Evolutionary conservation across 352 stramenopile genomes (phyloP).

Genomic region (Globisporangium nodosum): DNA sequence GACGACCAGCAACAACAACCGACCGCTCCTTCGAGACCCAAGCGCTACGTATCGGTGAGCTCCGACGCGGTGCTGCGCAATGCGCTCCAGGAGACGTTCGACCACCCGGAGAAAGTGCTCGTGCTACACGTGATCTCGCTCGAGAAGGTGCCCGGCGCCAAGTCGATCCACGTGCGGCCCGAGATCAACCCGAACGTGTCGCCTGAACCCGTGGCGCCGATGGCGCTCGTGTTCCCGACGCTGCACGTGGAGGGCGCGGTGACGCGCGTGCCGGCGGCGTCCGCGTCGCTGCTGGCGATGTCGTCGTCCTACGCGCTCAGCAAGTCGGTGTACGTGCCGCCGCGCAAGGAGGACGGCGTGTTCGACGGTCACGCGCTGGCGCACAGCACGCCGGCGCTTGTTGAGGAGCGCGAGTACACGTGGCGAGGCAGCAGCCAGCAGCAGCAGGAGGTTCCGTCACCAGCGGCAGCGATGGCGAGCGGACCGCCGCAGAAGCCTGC

Average conservation of each 20-base stretch:
- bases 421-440: conserved; percentile 10
- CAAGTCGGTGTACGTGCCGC: conserved; percentile 56
- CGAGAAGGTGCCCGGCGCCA: conserved; percentile 37
- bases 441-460: neutral
- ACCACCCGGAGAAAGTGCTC: conserved; percentile 45
- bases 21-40: conserved; percentile 1
- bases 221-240: conserved; percentile 70
- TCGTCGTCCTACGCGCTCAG: conserved; percentile 34
- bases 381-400: conserved; percentile 34
- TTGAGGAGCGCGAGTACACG: conserved; percentile 52
- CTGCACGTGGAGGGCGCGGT: conserved; percentile 45
- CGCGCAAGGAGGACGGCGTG: conserved; percentile 26
- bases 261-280: conserved; percentile 27
- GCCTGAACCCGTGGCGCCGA: conserved; percentile 57
- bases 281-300: conserved; percentile 23
- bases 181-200: conserved; percentile 81
- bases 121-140: conserved; percentile 76
- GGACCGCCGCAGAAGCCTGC: neutral
- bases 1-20: neutral
- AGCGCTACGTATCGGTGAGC: conserved; percentile 55
- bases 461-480: neutral
- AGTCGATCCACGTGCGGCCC: conserved; percentile 63
- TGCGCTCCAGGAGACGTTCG: conserved; percentile 69
- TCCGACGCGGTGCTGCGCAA: conserved; percentile 44
- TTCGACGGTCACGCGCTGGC: conserved; percentile 27